Percentiles rank a stretch among this genome's conserved stretches.
These are phyloP conservation scores for Penicillium malachiteum DNA, from an alignment of 495 filamentous ascomycete species.

Conservation along the genomic window DNA sequence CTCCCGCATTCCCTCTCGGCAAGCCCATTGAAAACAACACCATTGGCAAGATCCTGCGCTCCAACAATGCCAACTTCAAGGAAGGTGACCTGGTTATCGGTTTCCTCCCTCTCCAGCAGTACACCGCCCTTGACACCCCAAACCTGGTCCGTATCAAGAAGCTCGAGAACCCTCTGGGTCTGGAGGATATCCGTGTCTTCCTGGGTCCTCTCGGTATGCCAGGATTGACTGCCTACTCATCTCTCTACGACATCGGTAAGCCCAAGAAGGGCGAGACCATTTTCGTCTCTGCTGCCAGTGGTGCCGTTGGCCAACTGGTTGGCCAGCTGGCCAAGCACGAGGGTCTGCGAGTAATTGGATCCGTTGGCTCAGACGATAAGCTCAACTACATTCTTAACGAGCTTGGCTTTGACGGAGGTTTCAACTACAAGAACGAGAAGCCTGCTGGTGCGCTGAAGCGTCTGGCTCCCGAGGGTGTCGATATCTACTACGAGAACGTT, in stretches of 20 bases:
- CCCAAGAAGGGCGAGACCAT: constrained; percentile 89
- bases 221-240: constrained; percentile 79
- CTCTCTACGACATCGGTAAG: constrained; percentile 77
- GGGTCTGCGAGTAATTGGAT: constrained; percentile 80
- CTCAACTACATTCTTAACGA: constrained; percentile 64
- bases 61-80: constrained; percentile 57
- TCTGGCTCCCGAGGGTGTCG: constrained; percentile 78
- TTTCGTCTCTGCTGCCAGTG: constrained; percentile 77
- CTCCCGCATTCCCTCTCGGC: constrained; percentile 54
- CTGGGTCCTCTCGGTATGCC: constrained; percentile 84
- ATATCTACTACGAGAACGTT: constrained; percentile 97
- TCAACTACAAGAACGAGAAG: constrained; percentile 78
- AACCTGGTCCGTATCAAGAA: constrained; percentile 30
- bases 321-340: constrained; percentile 86
- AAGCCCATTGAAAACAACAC: constrained; percentile 56
- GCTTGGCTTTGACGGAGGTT: constrained; percentile 66
- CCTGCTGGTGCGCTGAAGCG: constrained; percentile 66
- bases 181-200: constrained; percentile 51
- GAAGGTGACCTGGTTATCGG: constrained; percentile 68
- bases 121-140: constrained; percentile 36
- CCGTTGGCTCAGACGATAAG: constrained; percentile 68
- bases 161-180: constrained; percentile 45
- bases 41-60: constrained; percentile 66
- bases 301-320: constrained; percentile 81
- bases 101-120: constrained; percentile 61